These are phyloP conservation scores for Parietaria judaica DNA, from an alignment of 306 rosid genomes.

Conservation along the genomic window DNA sequence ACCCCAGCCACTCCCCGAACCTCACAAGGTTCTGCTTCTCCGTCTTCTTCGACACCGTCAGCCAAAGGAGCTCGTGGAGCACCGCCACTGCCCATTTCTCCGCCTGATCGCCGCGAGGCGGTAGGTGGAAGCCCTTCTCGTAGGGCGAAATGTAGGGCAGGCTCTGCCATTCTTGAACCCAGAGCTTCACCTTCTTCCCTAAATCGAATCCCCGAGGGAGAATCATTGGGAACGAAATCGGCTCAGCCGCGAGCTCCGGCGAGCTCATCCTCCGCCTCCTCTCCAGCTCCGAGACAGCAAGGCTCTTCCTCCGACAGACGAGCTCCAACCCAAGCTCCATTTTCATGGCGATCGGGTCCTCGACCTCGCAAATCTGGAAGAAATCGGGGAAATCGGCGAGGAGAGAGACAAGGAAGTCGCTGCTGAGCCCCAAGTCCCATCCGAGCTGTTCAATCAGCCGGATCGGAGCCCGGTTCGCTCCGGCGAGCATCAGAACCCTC, in stretches of 20 bases:
- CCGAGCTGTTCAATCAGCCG: constrained; percentile 55
- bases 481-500: constrained; percentile 66
- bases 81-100: constrained; percentile 84
- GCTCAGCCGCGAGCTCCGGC: constrained; percentile 17
- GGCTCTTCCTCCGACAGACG: constrained; percentile 56
- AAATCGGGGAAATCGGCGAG: constrained; percentile 69
- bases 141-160: constrained; percentile 81
- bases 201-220: constrained; percentile 27
- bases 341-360: constrained; percentile 42
- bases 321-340: constrained; percentile 64
- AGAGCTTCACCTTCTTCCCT: constrained; percentile 53
- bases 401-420: constrained; percentile 40
- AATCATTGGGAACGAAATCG: constrained; percentile 50
- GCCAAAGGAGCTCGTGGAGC: constrained; percentile 71
- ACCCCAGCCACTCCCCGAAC: constrained; percentile 64
- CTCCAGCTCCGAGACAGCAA: constrained; percentile 64
- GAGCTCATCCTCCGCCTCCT: constrained; percentile 46
- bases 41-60: constrained; percentile 71
- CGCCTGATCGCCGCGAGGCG: constrained; percentile 50
- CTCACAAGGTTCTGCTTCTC: constrained; percentile 43
- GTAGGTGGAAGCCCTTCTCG: constrained; percentile 64
- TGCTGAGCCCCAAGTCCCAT: constrained; percentile 90
- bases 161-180: constrained; percentile 77
- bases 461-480: constrained; percentile 51
- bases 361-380: constrained; percentile 50